phyloP scores from a whole-genome alignment of 805 yeast genomes.

The Komagataella ulmi region DNA sequence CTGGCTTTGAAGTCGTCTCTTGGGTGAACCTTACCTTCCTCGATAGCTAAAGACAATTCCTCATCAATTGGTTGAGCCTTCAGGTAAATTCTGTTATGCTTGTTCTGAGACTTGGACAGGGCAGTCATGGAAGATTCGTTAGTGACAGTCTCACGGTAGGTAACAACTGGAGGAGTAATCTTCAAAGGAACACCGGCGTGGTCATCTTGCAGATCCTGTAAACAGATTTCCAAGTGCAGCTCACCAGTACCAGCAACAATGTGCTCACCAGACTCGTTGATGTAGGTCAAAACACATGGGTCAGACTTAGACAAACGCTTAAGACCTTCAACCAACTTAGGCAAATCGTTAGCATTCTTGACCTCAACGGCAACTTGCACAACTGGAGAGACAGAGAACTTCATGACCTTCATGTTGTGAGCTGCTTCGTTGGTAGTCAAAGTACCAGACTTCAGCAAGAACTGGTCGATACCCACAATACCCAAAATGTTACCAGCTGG shows the following conservation, averaged over 20 bases:
- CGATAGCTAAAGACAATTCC: conserved; percentile 87
- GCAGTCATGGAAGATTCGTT: conserved; percentile 92
- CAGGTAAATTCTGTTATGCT: conserved; percentile 99
- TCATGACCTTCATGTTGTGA: conserved; percentile 99
- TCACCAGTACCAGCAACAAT: conserved; percentile 99
- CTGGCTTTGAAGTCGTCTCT: conserved; percentile 98
- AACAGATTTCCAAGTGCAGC: conserved; percentile 97
- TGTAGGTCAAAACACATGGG: conserved; percentile 89
- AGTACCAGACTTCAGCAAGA: conserved; percentile 98
- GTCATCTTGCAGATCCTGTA: conserved; percentile 90
- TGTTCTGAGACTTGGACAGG: conserved; percentile 98
- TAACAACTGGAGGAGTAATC: conserved; percentile 94
- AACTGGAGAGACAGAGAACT: conserved; percentile 99
- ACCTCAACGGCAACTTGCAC: conserved; percentile 99
- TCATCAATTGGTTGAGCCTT: conserved; percentile 95
- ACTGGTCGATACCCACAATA: conserved; percentile 99
- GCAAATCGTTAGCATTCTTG: conserved; percentile 98
- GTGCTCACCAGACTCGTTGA: conserved; percentile 96
- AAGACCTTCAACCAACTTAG: conserved; percentile 99
- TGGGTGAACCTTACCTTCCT: conserved; percentile 82
- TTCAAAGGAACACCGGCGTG: conserved; percentile 99
- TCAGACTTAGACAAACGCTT: conserved; percentile 99
- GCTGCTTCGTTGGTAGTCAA: conserved; percentile 92
- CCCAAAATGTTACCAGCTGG: conserved; percentile 99
- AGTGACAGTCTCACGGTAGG: conserved; percentile 97